Percentiles rank a stretch among this genome's conserved stretches.
These are phyloP conservation scores for Phyllosticta capitalensis DNA, from an alignment of 2,329 filamentous ascomycete species.

Conservation along the genomic window DNA sequence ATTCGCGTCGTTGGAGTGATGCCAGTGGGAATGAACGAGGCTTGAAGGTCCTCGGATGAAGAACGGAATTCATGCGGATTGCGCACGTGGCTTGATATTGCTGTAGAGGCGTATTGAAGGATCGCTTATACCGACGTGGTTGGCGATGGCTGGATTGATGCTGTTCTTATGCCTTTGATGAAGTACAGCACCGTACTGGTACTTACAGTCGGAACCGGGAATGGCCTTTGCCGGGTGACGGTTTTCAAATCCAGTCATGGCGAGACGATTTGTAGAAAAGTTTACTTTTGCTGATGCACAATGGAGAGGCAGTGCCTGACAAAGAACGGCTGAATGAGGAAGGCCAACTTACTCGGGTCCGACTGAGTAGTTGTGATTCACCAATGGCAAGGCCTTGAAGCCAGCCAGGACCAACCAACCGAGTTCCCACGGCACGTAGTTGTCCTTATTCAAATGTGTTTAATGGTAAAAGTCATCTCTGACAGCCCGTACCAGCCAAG, in stretches of 20 bases:
- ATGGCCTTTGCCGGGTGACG: background rate
- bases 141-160: background rate
- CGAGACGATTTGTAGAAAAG: background rate
- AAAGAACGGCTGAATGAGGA: background rate
- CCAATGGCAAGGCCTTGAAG: too few species aligned
- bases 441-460: too few species aligned
- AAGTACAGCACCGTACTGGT: background rate
- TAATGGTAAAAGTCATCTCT: too few species aligned
- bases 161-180: background rate
- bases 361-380: too few species aligned
- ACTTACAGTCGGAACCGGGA: background rate
- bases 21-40: background rate
- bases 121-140: background rate
- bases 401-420: too few species aligned
- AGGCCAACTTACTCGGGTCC: background rate
- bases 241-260: background rate
- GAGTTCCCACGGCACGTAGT: too few species aligned
- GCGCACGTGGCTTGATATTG: background rate
- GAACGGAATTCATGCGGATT: background rate
- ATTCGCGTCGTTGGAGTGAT: background rate
- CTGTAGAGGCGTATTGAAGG: background rate
- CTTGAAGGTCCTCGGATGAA: background rate
- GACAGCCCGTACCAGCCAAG: too few species aligned
- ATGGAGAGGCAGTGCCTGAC: background rate
- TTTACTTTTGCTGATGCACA: background rate